Base-by-base conservation (phyloP, 2,329 filamentous ascomycete genomes). In the Paecilomyces fulvus region DNA sequence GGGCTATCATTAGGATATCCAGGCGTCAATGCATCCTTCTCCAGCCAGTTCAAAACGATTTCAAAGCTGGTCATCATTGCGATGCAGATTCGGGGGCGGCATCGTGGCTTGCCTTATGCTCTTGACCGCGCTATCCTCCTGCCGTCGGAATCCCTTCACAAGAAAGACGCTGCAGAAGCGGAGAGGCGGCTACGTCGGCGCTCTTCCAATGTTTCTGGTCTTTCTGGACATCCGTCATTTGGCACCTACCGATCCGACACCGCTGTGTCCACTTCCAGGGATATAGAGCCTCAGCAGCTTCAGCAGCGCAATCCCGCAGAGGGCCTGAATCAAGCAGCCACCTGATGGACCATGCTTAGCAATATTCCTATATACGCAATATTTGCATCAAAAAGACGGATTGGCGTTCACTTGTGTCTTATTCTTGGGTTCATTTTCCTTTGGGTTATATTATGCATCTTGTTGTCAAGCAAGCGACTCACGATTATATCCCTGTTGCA, bases 1-100 rank as follows among this genome's bases (percentile, higher is more conserved):
- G 94, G 94, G 0, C 76, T 99, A 56, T 92, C 87, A 52, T 80
- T 99, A 14, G 94, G 94, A 5, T 96, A 92, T 59, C 80, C 88
- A 0, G 77, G 75, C 20, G 79, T 85, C 70, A 88, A 96, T 71
- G 82, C 90, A 0, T 91, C 89, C 0, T 90, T 99, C 61, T 91
- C 84, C 30, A 87, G 83, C 0, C 84, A 96, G 63, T 96, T 99
- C 71, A 83, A 80, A 11, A 80, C 86, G 0, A 73, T 95, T 6
- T 83, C 79, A 17, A 86, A 86, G 65, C 77, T 87, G 58, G 77
- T 87, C 60, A 83, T 87, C 63, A 82, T 85, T 59, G 83, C 83
- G 10, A 86, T 86, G 83, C 81, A 84, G 72, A 74, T 87, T 56
- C 82, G 84, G 60, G 84, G 84, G 30, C 77, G 84, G 5, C 84